Conservation (phyloP, 2,329 filamentous ascomycete genomes). For the Penicillium sp. region DNA sequence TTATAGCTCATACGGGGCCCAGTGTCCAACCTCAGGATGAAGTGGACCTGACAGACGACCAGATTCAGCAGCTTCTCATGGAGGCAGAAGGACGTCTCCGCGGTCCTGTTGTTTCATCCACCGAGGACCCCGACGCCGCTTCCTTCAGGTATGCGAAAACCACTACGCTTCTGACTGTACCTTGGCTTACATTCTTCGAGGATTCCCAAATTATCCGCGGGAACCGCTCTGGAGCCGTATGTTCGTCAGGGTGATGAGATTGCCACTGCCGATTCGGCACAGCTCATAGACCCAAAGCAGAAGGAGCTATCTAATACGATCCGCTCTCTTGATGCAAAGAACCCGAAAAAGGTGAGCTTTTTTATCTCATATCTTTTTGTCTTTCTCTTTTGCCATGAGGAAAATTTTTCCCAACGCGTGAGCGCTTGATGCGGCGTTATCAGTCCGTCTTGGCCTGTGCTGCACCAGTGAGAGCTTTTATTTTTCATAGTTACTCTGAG, state of each 20-base stretch:
- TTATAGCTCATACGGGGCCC: conserved; percentile 9
- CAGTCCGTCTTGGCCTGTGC: conserved; percentile 76
- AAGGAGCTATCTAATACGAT: conserved; percentile 26
- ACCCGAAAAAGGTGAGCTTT: conserved; percentile 51
- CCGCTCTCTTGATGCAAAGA: conserved; percentile 41
- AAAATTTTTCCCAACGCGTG: conserved; percentile 67
- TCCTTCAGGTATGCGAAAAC: conserved; percentile 15
- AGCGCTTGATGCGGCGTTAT: conserved; percentile 68
- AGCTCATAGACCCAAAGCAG: conserved; percentile 50
- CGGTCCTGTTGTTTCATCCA: conserved; percentile 24
- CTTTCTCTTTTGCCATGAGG: conserved; percentile 60
- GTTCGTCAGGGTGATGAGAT: conserved; percentile 53
- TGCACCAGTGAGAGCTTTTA: conserved; percentile 66
- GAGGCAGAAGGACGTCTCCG: conserved; percentile 61
- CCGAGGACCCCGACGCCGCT: conserved; percentile 13
- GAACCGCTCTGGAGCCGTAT: conserved; percentile 53
- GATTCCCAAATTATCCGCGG: conserved; percentile 53
- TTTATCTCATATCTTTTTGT: conserved; percentile 3
- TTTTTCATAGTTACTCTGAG: conserved; percentile 74
- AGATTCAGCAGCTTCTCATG: conserved; percentile 62
- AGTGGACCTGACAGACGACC: conserved; percentile 59
- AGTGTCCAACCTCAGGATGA: conserved; percentile 19
- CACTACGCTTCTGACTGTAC: neutral
- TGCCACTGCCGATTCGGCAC: conserved; percentile 53
- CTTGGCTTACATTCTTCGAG: conserved; percentile 22